Conservation (phyloP, 164 flowering plant genomes). For the Stephania yunnanensis region DNA sequence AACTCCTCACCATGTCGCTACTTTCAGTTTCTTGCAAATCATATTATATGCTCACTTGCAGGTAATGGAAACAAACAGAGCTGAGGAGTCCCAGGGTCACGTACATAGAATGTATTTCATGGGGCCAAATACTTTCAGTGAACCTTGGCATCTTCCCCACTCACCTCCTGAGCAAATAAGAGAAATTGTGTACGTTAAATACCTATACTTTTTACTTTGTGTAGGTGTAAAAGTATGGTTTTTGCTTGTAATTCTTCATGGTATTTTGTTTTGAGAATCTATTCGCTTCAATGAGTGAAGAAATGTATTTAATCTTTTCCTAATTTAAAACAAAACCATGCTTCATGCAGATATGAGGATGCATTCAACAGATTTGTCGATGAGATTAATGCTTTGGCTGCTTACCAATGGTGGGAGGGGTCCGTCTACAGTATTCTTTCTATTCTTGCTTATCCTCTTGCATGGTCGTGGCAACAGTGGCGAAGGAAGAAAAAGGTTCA, state of each 20-base stretch:
- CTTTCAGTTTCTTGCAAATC: not conserved
- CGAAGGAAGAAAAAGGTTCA: conserved; percentile 72
- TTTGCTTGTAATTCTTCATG: not conserved
- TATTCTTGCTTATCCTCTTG: conserved; percentile 73
- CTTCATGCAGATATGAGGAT: conserved; percentile 69
- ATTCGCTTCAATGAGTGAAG: not conserved
- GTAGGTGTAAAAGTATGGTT: not conserved
- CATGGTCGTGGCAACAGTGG: conserved; percentile 93
- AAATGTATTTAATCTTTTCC: not conserved
- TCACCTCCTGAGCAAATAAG: conserved; percentile 82
- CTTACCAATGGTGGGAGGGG: conserved; percentile 99
- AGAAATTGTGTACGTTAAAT: conserved; percentile 73
- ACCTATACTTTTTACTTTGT: conserved; percentile 4
- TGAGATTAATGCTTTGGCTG: conserved; percentile 80
- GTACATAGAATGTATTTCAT: conserved; percentile 87
- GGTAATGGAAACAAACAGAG: conserved; percentile 88
- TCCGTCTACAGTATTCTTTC: conserved; percentile 65
- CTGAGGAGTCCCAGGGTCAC: conserved; percentile 83
- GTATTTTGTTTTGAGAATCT: not conserved
- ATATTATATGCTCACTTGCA: conserved; percentile 21
- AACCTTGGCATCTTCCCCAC: conserved; percentile 93
- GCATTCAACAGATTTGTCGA: conserved; percentile 91
- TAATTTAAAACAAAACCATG: not conserved
- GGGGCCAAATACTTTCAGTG: conserved; percentile 88
- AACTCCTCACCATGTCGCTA: not conserved